Conservation (phyloP, 805 yeast genomes). For the Hanseniaspora hatyaiensis region DNA sequence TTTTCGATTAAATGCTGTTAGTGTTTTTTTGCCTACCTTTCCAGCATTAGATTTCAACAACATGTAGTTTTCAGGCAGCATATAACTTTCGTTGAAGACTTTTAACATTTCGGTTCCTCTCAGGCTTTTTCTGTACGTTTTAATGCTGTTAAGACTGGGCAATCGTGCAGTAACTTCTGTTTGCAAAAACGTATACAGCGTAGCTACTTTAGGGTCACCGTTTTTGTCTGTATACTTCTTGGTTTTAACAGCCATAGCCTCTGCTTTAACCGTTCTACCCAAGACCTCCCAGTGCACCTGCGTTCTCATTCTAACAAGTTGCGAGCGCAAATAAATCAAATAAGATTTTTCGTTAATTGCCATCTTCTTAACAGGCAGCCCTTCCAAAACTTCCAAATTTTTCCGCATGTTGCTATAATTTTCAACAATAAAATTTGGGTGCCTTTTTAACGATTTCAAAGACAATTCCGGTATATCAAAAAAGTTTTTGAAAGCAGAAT, state of each 20-base stretch:
- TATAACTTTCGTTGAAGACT: constrained; percentile 17
- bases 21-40: constrained; percentile 16
- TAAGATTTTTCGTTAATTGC: not conserved
- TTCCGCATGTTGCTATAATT: constrained; percentile 2
- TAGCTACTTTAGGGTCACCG: constrained; percentile 8
- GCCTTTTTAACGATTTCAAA: constrained; percentile 16
- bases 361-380: constrained; percentile 17
- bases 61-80: constrained; percentile 22
- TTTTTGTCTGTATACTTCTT: constrained; percentile 14
- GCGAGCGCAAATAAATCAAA: constrained; percentile 17
- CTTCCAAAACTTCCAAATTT: constrained; percentile 2
- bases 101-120: constrained; percentile 21
- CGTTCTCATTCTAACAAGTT: constrained; percentile 21
- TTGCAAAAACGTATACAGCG: constrained; percentile 23
- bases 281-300: constrained; percentile 24
- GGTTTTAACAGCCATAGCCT: constrained; percentile 13
- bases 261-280: constrained; percentile 21
- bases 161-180: constrained; percentile 21
- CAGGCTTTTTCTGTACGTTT: constrained; percentile 20
- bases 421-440: constrained; percentile 14
- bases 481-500: no score
- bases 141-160: constrained; percentile 19
- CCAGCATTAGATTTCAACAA: constrained; percentile 13
- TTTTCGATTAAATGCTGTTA: constrained; percentile 1
- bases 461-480: constrained; percentile 17